Percentiles rank a stretch among this genome's conserved stretches.
Evolutionary conservation across 108 stramenopile genomes (phyloP).

Genomic region (Nannochloropsis oceanica): DNA sequence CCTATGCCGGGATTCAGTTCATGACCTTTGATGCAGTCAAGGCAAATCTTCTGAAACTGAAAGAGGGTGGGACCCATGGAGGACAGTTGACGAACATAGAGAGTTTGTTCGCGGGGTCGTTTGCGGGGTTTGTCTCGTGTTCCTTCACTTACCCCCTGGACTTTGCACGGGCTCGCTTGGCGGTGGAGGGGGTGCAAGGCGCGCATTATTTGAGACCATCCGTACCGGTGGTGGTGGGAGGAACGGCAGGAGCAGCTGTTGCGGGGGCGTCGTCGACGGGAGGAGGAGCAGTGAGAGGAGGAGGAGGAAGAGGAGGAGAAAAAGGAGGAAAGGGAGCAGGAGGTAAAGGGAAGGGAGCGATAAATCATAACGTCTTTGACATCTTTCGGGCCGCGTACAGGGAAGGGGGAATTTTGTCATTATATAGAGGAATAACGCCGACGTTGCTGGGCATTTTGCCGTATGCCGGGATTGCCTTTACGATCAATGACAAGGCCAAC

Average conservation of each 20-base stretch:
- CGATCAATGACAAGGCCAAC: conserved; percentile 79
- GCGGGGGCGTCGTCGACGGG: background rate
- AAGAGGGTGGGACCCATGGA: conserved; percentile 8
- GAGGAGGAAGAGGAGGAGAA: background rate
- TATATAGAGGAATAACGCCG: conserved; percentile 67
- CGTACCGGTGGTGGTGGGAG: background rate
- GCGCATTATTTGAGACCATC: background rate
- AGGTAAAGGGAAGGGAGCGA: too few species aligned
- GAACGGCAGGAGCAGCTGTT: background rate
- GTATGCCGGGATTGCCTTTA: conserved; percentile 82
- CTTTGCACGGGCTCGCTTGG: conserved; percentile 78
- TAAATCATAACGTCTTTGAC: background rate
- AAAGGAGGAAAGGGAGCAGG: background rate
- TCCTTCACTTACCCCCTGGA: conserved; percentile 84
- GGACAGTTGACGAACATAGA: conserved; percentile 62
- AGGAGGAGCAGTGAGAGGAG: background rate
- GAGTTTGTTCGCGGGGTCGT: conserved; percentile 57
- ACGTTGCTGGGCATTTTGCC: conserved; percentile 85
- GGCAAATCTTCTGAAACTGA: conserved; percentile 31
- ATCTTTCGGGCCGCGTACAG: background rate
- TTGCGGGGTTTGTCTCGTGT: conserved; percentile 70
- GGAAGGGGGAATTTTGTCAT: conserved; percentile 8
- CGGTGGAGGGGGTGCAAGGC: conserved; percentile 48
- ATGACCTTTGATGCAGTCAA: conserved; percentile 84
- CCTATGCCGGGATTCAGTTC: conserved; percentile 90